These are phyloP conservation scores for Ceratobasidium sp. DNA, from an alignment of 1,284 basidiomycete genomes.

Conservation along the genomic window DNA sequence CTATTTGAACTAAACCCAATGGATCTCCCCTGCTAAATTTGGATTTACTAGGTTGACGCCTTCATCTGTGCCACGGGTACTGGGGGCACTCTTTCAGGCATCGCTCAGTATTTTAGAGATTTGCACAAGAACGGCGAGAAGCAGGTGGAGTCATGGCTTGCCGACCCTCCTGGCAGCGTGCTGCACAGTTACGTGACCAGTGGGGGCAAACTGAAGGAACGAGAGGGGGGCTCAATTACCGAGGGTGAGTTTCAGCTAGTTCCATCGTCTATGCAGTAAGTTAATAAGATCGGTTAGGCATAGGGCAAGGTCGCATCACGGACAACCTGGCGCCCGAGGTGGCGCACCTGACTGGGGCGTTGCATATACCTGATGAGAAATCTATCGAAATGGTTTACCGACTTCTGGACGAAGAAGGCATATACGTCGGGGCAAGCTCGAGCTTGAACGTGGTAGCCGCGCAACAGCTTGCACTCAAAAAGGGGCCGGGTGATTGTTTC, in stretches of 20 bases:
- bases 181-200: constrained; percentile 88
- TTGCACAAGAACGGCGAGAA: constrained; percentile 71
- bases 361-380: constrained; percentile 91
- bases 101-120: constrained; percentile 88
- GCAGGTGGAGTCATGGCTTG: constrained; percentile 91
- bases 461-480: constrained; percentile 84
- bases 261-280: constrained; percentile 33
- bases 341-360: constrained; percentile 81
- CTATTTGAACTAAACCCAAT: neutral
- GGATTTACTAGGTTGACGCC: constrained; percentile 71
- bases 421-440: constrained; percentile 97
- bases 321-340: constrained; percentile 92
- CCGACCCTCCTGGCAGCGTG: constrained; percentile 96
- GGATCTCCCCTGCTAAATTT: neutral
- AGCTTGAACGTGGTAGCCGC: constrained; percentile 97
- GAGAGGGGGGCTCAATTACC: constrained; percentile 93
- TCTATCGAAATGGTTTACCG: constrained; percentile 96
- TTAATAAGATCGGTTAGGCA: constrained; percentile 68
- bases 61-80: constrained; percentile 97
- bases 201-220: constrained; percentile 83
- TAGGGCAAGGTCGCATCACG: constrained; percentile 98
- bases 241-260: constrained; percentile 75
- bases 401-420: constrained; percentile 90
- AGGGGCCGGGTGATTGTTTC: constrained; percentile 77
- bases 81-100: constrained; percentile 94